Conservation (phyloP, 768 basidiomycete species). For the Termitomyces sp. region DNA sequence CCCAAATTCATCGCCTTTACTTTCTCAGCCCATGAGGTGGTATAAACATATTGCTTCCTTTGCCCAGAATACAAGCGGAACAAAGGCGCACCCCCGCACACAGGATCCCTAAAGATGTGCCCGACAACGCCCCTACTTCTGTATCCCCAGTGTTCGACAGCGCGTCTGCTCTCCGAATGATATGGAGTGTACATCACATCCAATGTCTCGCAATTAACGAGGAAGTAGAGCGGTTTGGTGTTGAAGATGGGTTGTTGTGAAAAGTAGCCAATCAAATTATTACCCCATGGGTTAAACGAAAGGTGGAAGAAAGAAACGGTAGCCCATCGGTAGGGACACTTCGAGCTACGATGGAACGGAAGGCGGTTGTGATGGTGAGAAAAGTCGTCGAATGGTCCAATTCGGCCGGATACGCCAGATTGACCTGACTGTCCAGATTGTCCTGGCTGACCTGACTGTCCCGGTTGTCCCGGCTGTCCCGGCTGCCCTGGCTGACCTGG, state of each 20-base stretch:
- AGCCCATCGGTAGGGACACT: not conserved
- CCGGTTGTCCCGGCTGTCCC: not conserved
- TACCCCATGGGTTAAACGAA: not conserved
- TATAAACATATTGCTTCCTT: conserved; percentile 3
- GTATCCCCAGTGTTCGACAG: conserved; percentile 3
- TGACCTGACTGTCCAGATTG: not conserved
- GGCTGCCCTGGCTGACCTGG: not conserved
- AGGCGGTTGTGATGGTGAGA: not conserved
- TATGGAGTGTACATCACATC: conserved; percentile 5
- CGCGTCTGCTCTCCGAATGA: not conserved
- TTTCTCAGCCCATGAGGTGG: not conserved
- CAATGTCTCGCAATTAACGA: conserved; percentile 4
- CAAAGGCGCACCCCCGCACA: conserved; percentile 2
- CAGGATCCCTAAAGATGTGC: not conserved
- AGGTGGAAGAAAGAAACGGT: conserved; percentile 1
- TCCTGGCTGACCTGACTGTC: not conserved
- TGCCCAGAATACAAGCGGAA: conserved; percentile 6
- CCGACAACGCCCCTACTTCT: not conserved
- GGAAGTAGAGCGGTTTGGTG: not conserved
- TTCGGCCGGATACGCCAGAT: not conserved
- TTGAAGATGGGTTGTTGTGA: not conserved
- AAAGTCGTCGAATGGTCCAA: not conserved
- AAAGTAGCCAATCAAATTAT: not conserved
- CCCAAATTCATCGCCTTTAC: not conserved
- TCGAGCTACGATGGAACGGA: not conserved